Conservation (phyloP, 1,284 basidiomycete species). For the Cutaneotrichosporon spelunceum region DNA sequence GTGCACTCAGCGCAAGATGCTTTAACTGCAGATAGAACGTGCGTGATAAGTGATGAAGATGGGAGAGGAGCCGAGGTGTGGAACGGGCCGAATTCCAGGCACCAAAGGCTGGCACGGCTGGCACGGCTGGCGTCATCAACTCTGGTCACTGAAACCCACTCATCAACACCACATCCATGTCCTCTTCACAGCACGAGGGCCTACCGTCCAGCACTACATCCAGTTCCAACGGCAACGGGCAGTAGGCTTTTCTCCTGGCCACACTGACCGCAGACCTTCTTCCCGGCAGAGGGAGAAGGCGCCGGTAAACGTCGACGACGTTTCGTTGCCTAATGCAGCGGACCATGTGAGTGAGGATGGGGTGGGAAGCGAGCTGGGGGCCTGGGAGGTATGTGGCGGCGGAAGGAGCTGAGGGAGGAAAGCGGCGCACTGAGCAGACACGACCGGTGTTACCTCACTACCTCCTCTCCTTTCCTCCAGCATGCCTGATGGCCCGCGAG, state of each 20-base stretch:
- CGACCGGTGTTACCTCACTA: no score
- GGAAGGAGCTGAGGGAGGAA: not conserved
- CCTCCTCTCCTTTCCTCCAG: no score
- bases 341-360: conserved; percentile 18
- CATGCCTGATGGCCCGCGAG: no score
- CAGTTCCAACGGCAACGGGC: not conserved
- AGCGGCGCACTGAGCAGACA: no score
- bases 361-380: not conserved
- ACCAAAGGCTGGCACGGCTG: not conserved
- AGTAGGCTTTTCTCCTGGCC: not conserved
- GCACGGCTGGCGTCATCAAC: not conserved
- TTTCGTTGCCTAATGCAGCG: conserved; percentile 13
- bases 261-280: conserved; percentile 13
- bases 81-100: not conserved
- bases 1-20: no score
- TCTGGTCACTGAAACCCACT: not conserved
- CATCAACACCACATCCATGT: not conserved
- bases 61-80: not conserved
- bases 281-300: conserved; percentile 24
- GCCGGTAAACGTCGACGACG: conserved; percentile 6
- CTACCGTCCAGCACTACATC: not conserved
- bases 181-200: not conserved
- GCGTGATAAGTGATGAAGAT: not conserved
- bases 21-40: no score
- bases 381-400: not conserved